These are phyloP conservation scores for Pichia paraexigua DNA, from an alignment of 805 yeast species.

Conservation along the genomic window DNA sequence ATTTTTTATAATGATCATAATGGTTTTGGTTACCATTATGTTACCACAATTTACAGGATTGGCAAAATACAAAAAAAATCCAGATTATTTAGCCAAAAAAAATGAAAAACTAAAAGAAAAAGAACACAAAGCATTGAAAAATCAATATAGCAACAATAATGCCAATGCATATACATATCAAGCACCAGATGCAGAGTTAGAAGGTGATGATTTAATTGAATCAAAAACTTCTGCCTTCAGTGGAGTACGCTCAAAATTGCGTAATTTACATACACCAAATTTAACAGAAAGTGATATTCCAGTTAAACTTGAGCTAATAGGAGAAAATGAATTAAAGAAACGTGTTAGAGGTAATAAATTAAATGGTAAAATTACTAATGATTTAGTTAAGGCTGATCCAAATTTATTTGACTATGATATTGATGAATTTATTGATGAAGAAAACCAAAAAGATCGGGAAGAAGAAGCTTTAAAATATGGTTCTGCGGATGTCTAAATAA, in stretches of 20 bases:
- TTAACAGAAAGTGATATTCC: constrained; percentile 26
- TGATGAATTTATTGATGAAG: constrained; percentile 37
- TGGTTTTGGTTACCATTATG: constrained; percentile 17
- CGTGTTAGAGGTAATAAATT: constrained; percentile 11
- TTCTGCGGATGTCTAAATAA: neutral
- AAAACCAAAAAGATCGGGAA: constrained; percentile 17
- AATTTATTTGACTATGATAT: constrained; percentile 40
- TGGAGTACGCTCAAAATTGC: constrained; percentile 21
- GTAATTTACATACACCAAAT: constrained; percentile 9
- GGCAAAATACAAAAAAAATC: constrained; percentile 22
- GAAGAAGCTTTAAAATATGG: constrained; percentile 3
- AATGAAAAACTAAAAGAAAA: constrained; percentile 9
- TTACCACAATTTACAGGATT: constrained; percentile 25
- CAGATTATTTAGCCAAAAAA: constrained; percentile 13
- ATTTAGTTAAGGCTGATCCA: constrained; percentile 28
- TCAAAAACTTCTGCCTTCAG: constrained; percentile 12
- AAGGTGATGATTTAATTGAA: neutral
- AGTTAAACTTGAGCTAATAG: constrained; percentile 19
- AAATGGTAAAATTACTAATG: too few relatives aligned
- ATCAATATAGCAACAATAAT: neutral
- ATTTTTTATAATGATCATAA: constrained; percentile 15
- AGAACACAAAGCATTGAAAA: constrained; percentile 4
- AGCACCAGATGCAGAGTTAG: constrained; percentile 26
- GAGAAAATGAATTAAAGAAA: constrained; percentile 14
- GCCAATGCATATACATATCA: constrained; percentile 17